Percentiles rank a stretch among this genome's conserved stretches.
These are phyloP conservation scores for Sugiyamaella sp. DNA, from an alignment of 1,139 yeast genomes.

Conservation along the genomic window DNA sequence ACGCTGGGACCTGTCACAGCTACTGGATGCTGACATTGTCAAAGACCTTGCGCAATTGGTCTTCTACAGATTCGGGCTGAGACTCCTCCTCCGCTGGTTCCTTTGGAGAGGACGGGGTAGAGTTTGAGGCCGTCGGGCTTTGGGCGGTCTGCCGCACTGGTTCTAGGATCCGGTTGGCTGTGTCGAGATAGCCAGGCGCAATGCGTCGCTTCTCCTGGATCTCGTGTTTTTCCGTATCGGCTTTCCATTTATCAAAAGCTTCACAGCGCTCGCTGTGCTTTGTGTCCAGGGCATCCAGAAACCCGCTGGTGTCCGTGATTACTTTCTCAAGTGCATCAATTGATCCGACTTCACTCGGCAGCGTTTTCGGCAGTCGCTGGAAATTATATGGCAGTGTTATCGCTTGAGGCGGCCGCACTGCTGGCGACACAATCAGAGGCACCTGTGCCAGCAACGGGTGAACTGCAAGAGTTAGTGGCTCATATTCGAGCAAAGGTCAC, in stretches of 20 bases:
- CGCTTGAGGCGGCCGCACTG: constrained; percentile 59
- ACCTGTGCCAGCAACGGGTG: constrained; percentile 58
- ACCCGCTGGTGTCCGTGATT: constrained; percentile 34
- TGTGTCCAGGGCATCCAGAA: constrained; percentile 32
- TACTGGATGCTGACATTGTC: constrained; percentile 6
- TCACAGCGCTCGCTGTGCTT: constrained; percentile 37
- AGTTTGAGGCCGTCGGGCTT: constrained; percentile 3
- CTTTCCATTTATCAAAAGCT: constrained; percentile 43
- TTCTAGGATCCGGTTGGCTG: constrained; percentile 35
- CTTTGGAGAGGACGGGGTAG: not conserved
- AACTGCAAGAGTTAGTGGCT: constrained; percentile 40
- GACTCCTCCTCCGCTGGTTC: not conserved
- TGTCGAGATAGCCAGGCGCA: constrained; percentile 51
- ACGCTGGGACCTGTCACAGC: too few relatives aligned
- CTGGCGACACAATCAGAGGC: constrained; percentile 61
- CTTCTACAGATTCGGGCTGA: constrained; percentile 11
- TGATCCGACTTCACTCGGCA: constrained; percentile 40
- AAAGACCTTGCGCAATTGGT: constrained; percentile 10
- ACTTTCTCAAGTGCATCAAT: constrained; percentile 36
- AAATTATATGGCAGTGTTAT: constrained; percentile 58
- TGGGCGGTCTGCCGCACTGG: constrained; percentile 32
- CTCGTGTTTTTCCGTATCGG: constrained; percentile 32
- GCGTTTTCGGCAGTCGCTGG: constrained; percentile 42
- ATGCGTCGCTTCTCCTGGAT: constrained; percentile 41
- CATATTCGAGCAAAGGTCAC: too few relatives aligned